Percentiles rank a stretch among this genome's conserved stretches.
Evolutionary conservation across 495 filamentous ascomycete species (phyloP).

Genomic region (Trichocladium antarcticum): DNA sequence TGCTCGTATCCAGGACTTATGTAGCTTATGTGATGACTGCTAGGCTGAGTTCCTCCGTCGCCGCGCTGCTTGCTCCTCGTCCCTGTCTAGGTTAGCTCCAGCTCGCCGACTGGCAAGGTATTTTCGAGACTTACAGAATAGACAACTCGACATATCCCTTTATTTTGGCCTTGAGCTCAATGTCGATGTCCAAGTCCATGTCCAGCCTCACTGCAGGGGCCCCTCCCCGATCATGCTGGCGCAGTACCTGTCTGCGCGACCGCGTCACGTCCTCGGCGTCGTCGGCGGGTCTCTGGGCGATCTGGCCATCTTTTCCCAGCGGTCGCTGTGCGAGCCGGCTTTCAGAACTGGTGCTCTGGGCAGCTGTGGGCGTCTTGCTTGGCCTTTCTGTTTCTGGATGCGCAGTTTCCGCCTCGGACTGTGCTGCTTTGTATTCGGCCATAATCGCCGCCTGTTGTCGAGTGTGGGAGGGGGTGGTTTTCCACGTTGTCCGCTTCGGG

Average conservation of each 20-base stretch:
- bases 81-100: not conserved
- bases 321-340: not conserved
- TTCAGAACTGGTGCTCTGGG: not conserved
- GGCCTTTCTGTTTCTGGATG: not conserved
- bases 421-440: not conserved
- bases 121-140: conserved; percentile 13
- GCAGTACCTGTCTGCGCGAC: not conserved
- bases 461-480: not conserved
- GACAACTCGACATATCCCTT: conserved; percentile 19
- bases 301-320: not conserved
- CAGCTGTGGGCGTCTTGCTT: not conserved
- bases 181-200: conserved; percentile 23
- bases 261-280: not conserved
- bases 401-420: not conserved
- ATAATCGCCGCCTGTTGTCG: too few species aligned
- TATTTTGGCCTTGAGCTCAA: conserved; percentile 23
- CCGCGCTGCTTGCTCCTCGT: not conserved
- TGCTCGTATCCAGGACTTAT: too few species aligned
- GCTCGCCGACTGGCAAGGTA: not conserved
- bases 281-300: not conserved
- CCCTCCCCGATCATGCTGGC: conserved; percentile 6
- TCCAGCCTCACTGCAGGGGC: conserved; percentile 22
- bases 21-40: too few species aligned
- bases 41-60: not conserved
- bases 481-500: too few species aligned